Percentiles rank a stretch among this genome's conserved stretches.
phyloP scores from a whole-genome alignment of 2,329 filamentous ascomycete genomes.

The Zymoseptoria pseudotritici region DNA sequence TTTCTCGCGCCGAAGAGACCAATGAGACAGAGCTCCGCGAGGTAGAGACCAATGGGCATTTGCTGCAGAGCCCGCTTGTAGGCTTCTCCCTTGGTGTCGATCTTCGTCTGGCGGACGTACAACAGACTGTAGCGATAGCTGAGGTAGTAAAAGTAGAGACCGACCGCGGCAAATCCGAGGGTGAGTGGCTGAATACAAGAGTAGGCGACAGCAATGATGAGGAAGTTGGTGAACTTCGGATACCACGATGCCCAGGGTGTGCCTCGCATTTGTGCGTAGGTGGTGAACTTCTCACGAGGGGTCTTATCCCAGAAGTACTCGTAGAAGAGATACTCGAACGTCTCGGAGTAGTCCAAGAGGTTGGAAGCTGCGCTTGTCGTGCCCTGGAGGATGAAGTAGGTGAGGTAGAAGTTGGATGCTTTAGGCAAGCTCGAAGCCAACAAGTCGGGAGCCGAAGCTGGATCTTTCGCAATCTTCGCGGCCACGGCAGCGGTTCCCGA shows the following conservation, averaged over 20 bases:
- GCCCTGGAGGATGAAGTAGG: conserved; percentile 35
- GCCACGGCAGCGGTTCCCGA: conserved; percentile 32
- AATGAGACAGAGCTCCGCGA: conserved; percentile 42
- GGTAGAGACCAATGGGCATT: conserved; percentile 41
- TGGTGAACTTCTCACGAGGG: conserved; percentile 40
- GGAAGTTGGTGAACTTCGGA: conserved; percentile 42
- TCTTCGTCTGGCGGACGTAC: conserved; percentile 40
- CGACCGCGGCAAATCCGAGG: conserved; percentile 39
- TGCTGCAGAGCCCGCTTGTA: conserved; percentile 43
- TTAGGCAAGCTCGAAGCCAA: conserved; percentile 32
- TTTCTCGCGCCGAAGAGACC: conserved; percentile 37
- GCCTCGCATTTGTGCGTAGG: conserved; percentile 36
- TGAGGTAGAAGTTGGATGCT: conserved; percentile 36
- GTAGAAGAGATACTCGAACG: conserved; percentile 28
- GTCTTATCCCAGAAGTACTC: conserved; percentile 34
- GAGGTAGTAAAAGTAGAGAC: conserved; percentile 39
- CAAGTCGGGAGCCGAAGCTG: conserved; percentile 25
- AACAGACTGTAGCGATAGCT: conserved; percentile 45
- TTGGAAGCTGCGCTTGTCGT: conserved; percentile 24
- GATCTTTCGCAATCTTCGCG: conserved; percentile 28
- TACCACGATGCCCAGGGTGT: conserved; percentile 41
- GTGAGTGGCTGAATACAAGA: conserved; percentile 43
- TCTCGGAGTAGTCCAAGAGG: conserved; percentile 28
- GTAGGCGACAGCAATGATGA: conserved; percentile 40
- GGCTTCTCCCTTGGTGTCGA: conserved; percentile 41